These are phyloP conservation scores for Melanogaster broomeanus DNA, from an alignment of 768 basidiomycete species.

Conservation along the genomic window DNA sequence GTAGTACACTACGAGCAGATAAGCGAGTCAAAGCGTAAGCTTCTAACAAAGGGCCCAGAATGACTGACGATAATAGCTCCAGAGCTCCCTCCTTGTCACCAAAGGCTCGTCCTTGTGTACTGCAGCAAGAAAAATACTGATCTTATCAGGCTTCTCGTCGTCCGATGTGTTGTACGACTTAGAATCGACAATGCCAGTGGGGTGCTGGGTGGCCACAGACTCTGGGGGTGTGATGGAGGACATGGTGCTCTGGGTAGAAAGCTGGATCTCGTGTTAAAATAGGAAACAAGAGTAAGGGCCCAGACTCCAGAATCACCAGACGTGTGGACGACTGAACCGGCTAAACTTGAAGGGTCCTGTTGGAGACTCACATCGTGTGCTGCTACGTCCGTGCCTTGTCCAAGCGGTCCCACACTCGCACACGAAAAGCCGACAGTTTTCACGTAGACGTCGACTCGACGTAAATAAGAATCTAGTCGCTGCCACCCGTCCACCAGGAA, in stretches of 20 bases:
- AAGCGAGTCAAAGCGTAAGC: conserved; percentile 25
- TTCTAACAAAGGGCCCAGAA: not conserved
- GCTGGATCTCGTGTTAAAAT: no score
- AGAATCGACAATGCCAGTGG: conserved; percentile 2
- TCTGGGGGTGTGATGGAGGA: conserved; percentile 3
- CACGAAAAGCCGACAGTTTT: no score
- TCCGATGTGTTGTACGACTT: conserved; percentile 4
- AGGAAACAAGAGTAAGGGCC: no score
- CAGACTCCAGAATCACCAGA: no score
- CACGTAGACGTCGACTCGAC: no score
- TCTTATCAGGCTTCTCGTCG: conserved; percentile 2
- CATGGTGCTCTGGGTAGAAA: conserved; percentile 9
- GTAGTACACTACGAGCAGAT: conserved; percentile 59
- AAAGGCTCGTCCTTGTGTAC: conserved; percentile 59
- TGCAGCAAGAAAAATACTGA: conserved; percentile 37
- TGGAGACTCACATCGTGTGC: no score
- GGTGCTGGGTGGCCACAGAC: not conserved
- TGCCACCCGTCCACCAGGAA: no score
- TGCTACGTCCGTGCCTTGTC: no score
- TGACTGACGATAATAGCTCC: conserved; percentile 71
- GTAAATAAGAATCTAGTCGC: no score
- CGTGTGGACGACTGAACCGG: no score
- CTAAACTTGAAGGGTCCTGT: no score
- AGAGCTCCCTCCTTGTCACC: conserved; percentile 72
- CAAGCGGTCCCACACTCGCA: no score